A percentile compares a stretch with the other conserved stretches of the same genome.
These are phyloP conservation scores for Candida ovalis DNA, from an alignment of 805 yeast species.

Conservation along the genomic window DNA sequence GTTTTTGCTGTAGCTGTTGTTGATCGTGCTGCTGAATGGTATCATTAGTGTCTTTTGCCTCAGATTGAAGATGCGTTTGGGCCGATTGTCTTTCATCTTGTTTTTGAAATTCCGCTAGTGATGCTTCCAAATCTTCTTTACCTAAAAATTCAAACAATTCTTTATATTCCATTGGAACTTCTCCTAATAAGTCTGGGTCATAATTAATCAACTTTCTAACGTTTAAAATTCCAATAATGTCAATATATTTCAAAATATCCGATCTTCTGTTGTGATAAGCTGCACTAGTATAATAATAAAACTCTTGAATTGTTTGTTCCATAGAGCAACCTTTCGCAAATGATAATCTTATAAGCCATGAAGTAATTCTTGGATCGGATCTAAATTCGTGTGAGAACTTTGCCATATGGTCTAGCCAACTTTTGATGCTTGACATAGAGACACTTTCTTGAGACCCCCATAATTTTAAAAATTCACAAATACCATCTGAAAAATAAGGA, in stretches of 20 bases:
- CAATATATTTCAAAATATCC: conserved; percentile 40
- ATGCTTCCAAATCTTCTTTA: not conserved
- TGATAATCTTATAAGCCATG: conserved; percentile 27
- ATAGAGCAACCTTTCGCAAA: conserved; percentile 21
- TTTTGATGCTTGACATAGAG: conserved; percentile 17
- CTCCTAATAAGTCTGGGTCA: conserved; percentile 22
- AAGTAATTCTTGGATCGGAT: conserved; percentile 27
- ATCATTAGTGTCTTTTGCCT: too few species aligned
- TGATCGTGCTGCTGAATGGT: too few species aligned
- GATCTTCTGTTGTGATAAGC: conserved; percentile 25
- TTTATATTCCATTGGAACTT: conserved; percentile 24
- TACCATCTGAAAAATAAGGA: conserved; percentile 56
- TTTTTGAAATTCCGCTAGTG: not conserved
- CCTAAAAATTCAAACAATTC: conserved; percentile 17
- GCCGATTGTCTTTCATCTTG: not conserved
- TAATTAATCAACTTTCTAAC: conserved; percentile 34
- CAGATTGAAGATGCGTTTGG: too few species aligned
- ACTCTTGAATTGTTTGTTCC: conserved; percentile 13
- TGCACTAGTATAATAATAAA: conserved; percentile 14
- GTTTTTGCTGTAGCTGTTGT: not conserved
- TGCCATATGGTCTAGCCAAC: conserved; percentile 25
- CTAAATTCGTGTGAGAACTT: conserved; percentile 15
- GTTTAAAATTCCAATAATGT: conserved; percentile 43
- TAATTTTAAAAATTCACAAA: conserved; percentile 56
- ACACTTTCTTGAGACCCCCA: conserved; percentile 31